Conservation (phyloP, 164 flowering plant species). For the Nymphaea thermarum region DNA sequence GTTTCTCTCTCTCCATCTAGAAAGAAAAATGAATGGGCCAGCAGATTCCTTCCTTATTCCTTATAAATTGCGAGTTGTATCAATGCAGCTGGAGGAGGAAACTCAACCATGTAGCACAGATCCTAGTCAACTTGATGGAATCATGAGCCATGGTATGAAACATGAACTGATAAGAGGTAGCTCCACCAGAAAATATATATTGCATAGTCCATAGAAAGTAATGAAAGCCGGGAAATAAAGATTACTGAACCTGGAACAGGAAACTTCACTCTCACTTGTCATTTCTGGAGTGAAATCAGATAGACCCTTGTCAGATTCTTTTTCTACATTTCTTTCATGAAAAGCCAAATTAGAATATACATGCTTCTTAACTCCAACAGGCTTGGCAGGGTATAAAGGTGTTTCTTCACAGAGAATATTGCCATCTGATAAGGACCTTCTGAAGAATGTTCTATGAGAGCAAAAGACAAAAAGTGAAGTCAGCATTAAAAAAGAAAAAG, state of each 20-base stretch:
- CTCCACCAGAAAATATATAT: too few relatives aligned
- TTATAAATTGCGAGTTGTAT: too few relatives aligned
- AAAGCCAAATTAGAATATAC: conserved; percentile 17
- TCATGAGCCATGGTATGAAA: too few relatives aligned
- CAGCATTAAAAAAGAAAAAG: not conserved
- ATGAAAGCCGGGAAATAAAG: not conserved
- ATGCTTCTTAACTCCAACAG: conserved; percentile 18
- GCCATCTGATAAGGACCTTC: conserved; percentile 88
- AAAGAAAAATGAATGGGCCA: too few relatives aligned
- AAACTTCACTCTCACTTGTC: conserved; percentile 40
- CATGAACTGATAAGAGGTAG: too few relatives aligned
- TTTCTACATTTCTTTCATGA: conserved; percentile 20
- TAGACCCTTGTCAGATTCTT: conserved; percentile 25
- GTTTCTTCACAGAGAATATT: conserved; percentile 50
- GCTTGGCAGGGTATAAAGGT: conserved; percentile 11
- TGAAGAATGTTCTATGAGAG: conserved; percentile 41
- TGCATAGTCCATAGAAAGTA: too few relatives aligned
- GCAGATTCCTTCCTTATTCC: too few relatives aligned
- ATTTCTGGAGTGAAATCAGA: conserved; percentile 66
- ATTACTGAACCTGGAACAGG: conserved; percentile 41
- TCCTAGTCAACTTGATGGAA: too few relatives aligned
- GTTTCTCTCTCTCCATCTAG: too few relatives aligned
- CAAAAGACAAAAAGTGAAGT: not conserved
- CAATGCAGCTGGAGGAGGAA: too few relatives aligned
- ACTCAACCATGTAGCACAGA: too few relatives aligned